A percentile compares a stretch with the other conserved stretches of the same genome.
These are phyloP conservation scores for Abortiporus biennis DNA, from an alignment of 1,284 basidiomycete genomes.

Conservation along the genomic window DNA sequence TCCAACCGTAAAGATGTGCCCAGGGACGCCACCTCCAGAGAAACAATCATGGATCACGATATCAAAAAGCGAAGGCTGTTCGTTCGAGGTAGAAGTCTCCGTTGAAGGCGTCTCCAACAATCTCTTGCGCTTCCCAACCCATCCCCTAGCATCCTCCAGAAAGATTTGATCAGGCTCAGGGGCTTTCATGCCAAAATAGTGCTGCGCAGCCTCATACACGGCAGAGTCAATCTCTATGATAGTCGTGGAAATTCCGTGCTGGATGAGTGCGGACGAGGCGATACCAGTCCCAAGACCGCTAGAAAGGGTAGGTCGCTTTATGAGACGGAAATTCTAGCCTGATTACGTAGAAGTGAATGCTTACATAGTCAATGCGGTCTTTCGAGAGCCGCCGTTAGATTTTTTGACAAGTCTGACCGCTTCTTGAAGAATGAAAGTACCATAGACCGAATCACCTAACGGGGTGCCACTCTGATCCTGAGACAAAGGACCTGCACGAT, in stretches of 20 bases:
- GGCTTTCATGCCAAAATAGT: conserved; percentile 73
- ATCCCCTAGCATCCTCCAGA: conserved; percentile 62
- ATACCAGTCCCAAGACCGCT: conserved; percentile 87
- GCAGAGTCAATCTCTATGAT: conserved; percentile 84
- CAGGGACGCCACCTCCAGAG: conserved; percentile 82
- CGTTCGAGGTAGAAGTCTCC: not conserved
- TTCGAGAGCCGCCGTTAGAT: conserved; percentile 23
- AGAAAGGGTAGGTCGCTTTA: not conserved
- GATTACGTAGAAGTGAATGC: conserved; percentile 1
- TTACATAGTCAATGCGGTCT: conserved; percentile 70
- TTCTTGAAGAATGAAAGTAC: conserved; percentile 82
- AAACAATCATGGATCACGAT: conserved; percentile 89
- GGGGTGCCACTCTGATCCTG: conserved; percentile 47
- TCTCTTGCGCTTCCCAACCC: conserved; percentile 15
- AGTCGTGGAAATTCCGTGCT: conserved; percentile 63
- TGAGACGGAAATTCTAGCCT: not conserved
- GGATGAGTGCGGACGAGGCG: conserved; percentile 65
- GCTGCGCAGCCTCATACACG: conserved; percentile 77
- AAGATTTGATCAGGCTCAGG: conserved; percentile 52
- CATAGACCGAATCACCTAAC: conserved; percentile 77
- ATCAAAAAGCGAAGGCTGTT: conserved; percentile 42
- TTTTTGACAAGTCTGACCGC: conserved; percentile 63
- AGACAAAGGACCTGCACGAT: conserved; percentile 28
- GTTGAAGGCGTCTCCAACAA: conserved; percentile 12
- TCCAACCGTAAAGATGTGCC: conserved; percentile 74